Base-by-base conservation (phyloP, 306 rosid species). In the Inga laurina region DNA sequence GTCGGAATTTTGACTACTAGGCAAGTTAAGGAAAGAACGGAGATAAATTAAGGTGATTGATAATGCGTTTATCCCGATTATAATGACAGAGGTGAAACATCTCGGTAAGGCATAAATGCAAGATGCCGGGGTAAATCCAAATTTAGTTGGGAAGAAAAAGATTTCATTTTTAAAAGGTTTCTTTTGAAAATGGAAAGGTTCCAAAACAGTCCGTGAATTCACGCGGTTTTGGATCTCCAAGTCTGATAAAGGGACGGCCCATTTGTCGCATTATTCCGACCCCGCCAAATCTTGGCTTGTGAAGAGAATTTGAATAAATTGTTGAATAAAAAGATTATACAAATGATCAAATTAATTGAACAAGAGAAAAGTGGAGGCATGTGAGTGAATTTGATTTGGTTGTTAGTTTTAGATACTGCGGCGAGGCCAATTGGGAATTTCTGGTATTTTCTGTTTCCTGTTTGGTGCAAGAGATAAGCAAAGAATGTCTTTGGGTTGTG, bases 151-250 rank as follows among this genome's bases (percentile, higher is more conserved):
- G 35, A 46, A 46, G 43, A 5, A 22, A 67, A 13, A 39, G 30
- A 10, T 30, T n/a, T 10, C 4, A 6, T 78, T 35, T 21, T 21
- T 8, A 54, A 56, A 14, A 51, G 32, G 14, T 48, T 39, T 7
- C 10, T 12, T 67, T 37, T 79, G 0, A 21, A 61, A 71, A 78
- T 65, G 13, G 18, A n/a, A 35, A 39, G 35, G 62, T 22, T 45
- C 34, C 71, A 30, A 57, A 77, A 77, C n/a, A 78, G 61, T 81
- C 80, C 70, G 85, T 80, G 89, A 64, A 57, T 48, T 65, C 24
- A 89, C 91, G 88, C 90, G 91, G 88, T 89, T 90, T 90, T 76
- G 86, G 82, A 88, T 81, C 80, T 87, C 71, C 35, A 87, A 85
- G 80, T 66, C 79, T 61, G 83, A 69, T 41, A 70, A 71, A 84